These are phyloP conservation scores for Lumnitzera littorea DNA, from an alignment of 345 rosid species.

Conservation along the genomic window DNA sequence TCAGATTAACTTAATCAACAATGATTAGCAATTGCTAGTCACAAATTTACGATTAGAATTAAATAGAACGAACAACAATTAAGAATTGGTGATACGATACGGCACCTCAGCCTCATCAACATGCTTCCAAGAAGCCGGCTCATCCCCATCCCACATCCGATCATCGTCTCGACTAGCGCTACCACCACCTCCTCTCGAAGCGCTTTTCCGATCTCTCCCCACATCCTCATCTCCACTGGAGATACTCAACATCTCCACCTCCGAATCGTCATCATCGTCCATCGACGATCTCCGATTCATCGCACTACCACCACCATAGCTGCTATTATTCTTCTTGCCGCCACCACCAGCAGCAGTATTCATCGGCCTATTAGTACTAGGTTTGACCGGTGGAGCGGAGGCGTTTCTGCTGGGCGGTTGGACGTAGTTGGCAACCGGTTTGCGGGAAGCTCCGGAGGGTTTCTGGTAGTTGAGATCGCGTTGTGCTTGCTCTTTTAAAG, in stretches of 20 bases:
- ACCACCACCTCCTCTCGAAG: conserved; percentile 20
- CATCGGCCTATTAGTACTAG: conserved; percentile 4
- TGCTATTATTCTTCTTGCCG: conserved; percentile 7
- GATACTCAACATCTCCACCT: conserved; percentile 96
- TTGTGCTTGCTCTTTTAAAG: conserved; percentile 78
- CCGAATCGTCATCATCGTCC: conserved; percentile 90
- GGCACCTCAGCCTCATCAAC: conserved; percentile 85
- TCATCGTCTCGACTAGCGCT: conserved; percentile 52
- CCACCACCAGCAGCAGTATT: conserved; percentile 12
- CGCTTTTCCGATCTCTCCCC: conserved; percentile 35
- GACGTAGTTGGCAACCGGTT: conserved; percentile 72
- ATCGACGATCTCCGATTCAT: conserved; percentile 2
- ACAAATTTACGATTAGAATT: background rate
- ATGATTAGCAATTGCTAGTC: background rate
- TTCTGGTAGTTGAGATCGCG: conserved; percentile 67
- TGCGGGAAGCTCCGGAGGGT: conserved; percentile 10
- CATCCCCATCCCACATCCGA: conserved; percentile 75
- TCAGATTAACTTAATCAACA: background rate
- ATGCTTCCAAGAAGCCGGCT: conserved; percentile 92
- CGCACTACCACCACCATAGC: conserved; percentile 23
- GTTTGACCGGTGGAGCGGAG: conserved; percentile 5
- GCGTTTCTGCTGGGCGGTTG: conserved; percentile 37
- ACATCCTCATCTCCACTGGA: conserved; percentile 94
- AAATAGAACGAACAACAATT: background rate
- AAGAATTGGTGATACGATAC: background rate